Conservation (phyloP, 1,139 yeast genomes). For the Zygotorulaspora mrakii region DNA sequence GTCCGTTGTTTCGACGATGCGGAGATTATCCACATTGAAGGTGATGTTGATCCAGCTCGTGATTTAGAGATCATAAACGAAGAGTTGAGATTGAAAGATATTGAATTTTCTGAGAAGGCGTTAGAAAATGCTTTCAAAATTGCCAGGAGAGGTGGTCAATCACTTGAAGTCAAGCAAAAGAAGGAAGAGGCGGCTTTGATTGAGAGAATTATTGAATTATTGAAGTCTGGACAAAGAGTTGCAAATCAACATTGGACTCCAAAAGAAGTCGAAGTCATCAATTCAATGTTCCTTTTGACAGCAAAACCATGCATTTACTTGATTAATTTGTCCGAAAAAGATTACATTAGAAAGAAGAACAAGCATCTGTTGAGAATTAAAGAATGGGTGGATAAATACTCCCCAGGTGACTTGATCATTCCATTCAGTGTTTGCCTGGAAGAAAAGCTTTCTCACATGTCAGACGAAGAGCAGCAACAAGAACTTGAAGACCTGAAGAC, state of each 20-base stretch:
- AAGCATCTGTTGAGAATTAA: constrained; percentile 86
- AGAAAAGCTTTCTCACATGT: constrained; percentile 86
- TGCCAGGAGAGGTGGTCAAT: constrained; percentile 92
- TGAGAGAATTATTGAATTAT: constrained; percentile 65
- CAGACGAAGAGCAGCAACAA: constrained; percentile 87
- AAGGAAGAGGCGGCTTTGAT: constrained; percentile 87
- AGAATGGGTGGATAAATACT: constrained; percentile 93
- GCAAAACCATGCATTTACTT: constrained; percentile 96
- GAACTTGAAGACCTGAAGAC: constrained; percentile 87
- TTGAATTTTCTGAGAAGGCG: constrained; percentile 89
- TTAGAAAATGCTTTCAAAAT: constrained; percentile 82
- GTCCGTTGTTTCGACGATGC: constrained; percentile 98
- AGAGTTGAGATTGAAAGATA: constrained; percentile 93
- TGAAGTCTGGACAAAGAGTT: constrained; percentile 83
- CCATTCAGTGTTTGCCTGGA: constrained; percentile 93
- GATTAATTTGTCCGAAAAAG: constrained; percentile 90
- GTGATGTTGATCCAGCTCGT: constrained; percentile 93
- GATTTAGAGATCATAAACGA: constrained; percentile 90
- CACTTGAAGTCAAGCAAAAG: constrained; percentile 90
- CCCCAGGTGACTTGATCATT: constrained; percentile 92
- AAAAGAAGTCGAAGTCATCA: constrained; percentile 86
- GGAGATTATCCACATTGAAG: constrained; percentile 95
- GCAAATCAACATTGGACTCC: constrained; percentile 87
- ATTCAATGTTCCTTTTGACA: constrained; percentile 81
- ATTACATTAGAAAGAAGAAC: constrained; percentile 95